phyloP scores from a whole-genome alignment of 305 asterid genomes.

The Salvia sclarea region DNA sequence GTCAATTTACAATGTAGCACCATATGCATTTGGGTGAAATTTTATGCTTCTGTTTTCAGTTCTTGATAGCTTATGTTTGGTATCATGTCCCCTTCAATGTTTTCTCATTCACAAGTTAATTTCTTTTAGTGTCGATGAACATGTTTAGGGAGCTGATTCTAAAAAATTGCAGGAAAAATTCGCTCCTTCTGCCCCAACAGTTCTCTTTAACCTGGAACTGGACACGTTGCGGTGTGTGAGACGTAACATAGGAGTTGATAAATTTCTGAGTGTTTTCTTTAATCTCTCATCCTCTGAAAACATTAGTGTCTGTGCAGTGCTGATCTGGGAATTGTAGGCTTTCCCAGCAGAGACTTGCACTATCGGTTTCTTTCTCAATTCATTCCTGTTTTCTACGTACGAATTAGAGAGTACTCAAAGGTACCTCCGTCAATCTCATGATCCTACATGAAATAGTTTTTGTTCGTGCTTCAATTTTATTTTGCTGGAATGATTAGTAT shows the following conservation, averaged over 20 bases:
- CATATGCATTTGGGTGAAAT: neutral
- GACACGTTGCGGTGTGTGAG: constrained; percentile 80
- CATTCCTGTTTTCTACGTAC: constrained; percentile 77
- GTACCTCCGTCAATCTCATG: constrained; percentile 40
- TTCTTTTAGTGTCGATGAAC: neutral
- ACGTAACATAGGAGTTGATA: constrained; percentile 20
- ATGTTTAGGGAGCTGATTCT: constrained; percentile 1
- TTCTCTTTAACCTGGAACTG: constrained; percentile 94
- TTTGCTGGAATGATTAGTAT: constrained; percentile 37
- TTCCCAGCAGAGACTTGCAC: constrained; percentile 82
- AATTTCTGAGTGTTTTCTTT: constrained; percentile 8
- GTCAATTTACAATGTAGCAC: neutral
- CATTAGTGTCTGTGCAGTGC: constrained; percentile 57
- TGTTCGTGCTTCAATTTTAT: constrained; percentile 1
- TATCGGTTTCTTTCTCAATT: constrained; percentile 91
- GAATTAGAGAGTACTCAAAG: constrained; percentile 94
- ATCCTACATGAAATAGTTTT: neutral
- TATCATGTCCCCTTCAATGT: neutral
- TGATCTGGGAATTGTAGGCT: constrained; percentile 89
- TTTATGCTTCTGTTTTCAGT: neutral
- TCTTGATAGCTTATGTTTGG: neutral
- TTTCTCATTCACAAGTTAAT: neutral
- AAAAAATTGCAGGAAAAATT: constrained; percentile 62
- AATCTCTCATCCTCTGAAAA: constrained; percentile 21
- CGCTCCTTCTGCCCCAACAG: constrained; percentile 70